These are phyloP conservation scores for Phycomyces nitens DNA, from an alignment of 192 early-diverging fungal genomes.

Conservation along the genomic window DNA sequence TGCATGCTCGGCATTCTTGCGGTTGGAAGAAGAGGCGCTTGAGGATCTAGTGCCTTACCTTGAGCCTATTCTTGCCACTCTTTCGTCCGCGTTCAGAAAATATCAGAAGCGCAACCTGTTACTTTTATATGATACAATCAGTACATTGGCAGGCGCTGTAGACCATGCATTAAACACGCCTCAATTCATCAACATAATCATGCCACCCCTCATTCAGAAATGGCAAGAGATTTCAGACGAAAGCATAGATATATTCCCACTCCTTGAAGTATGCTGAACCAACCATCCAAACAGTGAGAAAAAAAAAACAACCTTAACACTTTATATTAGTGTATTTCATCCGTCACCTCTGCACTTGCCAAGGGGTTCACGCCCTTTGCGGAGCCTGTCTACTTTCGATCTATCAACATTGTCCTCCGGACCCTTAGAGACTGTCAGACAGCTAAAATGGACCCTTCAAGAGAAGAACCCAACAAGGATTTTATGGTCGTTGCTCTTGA, in stretches of 20 bases:
- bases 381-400: conserved; percentile 81
- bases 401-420: conserved; percentile 77
- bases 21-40: conserved; percentile 92
- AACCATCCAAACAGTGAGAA: background rate
- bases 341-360: conserved; percentile 75
- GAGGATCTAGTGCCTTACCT: conserved; percentile 82
- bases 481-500: conserved; percentile 95
- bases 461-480: conserved; percentile 87
- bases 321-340: conserved; percentile 32
- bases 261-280: conserved; percentile 71
- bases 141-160: conserved; percentile 92
- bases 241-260: conserved; percentile 90
- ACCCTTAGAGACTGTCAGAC: conserved; percentile 70
- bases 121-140: conserved; percentile 95
- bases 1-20: conserved; percentile 93
- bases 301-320: background rate
- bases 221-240: conserved; percentile 81
- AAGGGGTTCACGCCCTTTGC: conserved; percentile 84
- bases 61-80: conserved; percentile 77
- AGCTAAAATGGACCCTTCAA: conserved; percentile 45
- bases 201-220: conserved; percentile 83
- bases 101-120: conserved; percentile 97
- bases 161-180: conserved; percentile 77
- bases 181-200: conserved; percentile 77
- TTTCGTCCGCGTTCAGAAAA: conserved; percentile 77